phyloP scores from a whole-genome alignment of 345 rosid genomes.

The thale cress (Arabidopsis thaliana) region TAIR10.1 NC_003071.7:17040501-17041000 shows the following conservation, averaged over 20 bases:
- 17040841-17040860: conserved; percentile 39
- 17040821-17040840: conserved; percentile 17
- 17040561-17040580: conserved; percentile 28
- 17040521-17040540: conserved; percentile 12
- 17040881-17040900: conserved; percentile 41
- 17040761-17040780: background rate
- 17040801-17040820: conserved; percentile 39
- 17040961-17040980: conserved; percentile 37
- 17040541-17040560: conserved; percentile 31
- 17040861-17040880: conserved; percentile 29
- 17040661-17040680: background rate
- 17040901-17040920: conserved; percentile 26
- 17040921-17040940: conserved; percentile 44
- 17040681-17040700: background rate
- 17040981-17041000: conserved; percentile 4
- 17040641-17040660: background rate
- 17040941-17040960: conserved; percentile 45
- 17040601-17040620: no score
- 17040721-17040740: background rate
- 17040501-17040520: conserved; percentile 1
- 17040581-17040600: background rate
- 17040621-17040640: background rate
- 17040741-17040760: background rate
- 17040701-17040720: background rate
- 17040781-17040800: conserved; percentile 41